These are phyloP conservation scores for Jatropha podagrica DNA, from an alignment of 441 rosid genomes.

Conservation along the genomic window DNA sequence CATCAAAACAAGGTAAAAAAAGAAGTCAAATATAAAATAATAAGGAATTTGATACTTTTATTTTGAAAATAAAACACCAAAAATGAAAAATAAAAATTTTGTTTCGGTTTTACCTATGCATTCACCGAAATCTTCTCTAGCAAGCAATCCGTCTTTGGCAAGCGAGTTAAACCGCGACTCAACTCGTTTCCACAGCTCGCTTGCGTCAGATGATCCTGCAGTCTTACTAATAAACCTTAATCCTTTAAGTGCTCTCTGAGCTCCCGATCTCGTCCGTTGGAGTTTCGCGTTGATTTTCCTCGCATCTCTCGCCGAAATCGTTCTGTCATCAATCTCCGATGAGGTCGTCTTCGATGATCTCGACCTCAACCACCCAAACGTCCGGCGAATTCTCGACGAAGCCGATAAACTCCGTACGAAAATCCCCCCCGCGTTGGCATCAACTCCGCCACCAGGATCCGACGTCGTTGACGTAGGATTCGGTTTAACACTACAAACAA, in stretches of 20 bases:
- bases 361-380: conserved; percentile 61
- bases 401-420: conserved; percentile 56
- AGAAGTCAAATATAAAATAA: not conserved
- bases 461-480: conserved; percentile 18
- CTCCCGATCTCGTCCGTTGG: conserved; percentile 65
- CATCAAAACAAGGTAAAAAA: not conserved
- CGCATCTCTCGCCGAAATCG: conserved; percentile 48
- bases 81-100: not conserved
- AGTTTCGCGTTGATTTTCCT: conserved; percentile 58
- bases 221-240: conserved; percentile 71
- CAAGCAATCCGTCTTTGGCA: conserved; percentile 64
- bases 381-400: conserved; percentile 56
- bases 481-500: conserved; percentile 68
- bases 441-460: conserved; percentile 16
- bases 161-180: conserved; percentile 60
- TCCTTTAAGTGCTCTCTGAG: conserved; percentile 78
- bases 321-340: conserved; percentile 37
- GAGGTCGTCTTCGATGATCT: conserved; percentile 45
- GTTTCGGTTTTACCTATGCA: conserved; percentile 61
- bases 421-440: conserved; percentile 6
- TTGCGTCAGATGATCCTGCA: conserved; percentile 38
- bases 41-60: not conserved
- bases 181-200: conserved; percentile 70
- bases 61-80: not conserved
- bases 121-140: conserved; percentile 86